Evolutionary conservation across 306 rosid genomes (phyloP), one percentile per base, ranked within the genome.

Genomic region (Trichosanthes cucumerina): DNA sequence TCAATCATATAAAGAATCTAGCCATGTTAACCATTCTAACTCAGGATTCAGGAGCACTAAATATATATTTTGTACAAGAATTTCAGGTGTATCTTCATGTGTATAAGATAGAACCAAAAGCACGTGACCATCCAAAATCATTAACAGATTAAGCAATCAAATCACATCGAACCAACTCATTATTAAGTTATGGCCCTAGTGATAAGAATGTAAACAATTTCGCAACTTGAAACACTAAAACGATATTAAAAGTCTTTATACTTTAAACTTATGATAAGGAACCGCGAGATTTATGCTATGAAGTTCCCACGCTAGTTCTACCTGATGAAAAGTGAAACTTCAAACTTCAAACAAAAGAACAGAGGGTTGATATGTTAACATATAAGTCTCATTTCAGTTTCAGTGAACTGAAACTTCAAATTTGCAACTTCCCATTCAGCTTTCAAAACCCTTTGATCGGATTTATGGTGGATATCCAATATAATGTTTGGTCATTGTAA

Each of bases 321-420:
- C 16, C 47, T 71, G 10, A 19, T 69, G 59, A 54, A 24, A 21
- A 10, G 76, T 81, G 71, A 82, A 60, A 54, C 80, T 64, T 53
- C 23, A 16, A 53, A 53, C 43, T 50, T 28, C 50, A 21, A 53
- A 56, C 26, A 52, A 34, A 50, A 23, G n/a, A 16, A 11, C 76
- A 23, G 53, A 19, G 49, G 38, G 50, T 36, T 39, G 50, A 31
- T 13, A 62, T 28, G 38, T 62, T 3, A 62, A 34, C 69, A 31
- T 31, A 53, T 1, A 33, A 62, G 31, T 66, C 50, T 39, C 24
- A 19, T 66, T 24, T 38, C 74, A 39, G 50, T 65, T 65, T 23
- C 39, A 18, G 50, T 19, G 31, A 36, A 66, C 50, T 11, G 3
- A 68, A 66, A 66, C 7, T 65, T 65, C 47, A 36, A 65, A 0